A percentile compares a stretch with the other conserved stretches of the same genome.
These are phyloP conservation scores for Xylariales sp. DNA, from an alignment of 2,329 filamentous ascomycete species.

Conservation along the genomic window DNA sequence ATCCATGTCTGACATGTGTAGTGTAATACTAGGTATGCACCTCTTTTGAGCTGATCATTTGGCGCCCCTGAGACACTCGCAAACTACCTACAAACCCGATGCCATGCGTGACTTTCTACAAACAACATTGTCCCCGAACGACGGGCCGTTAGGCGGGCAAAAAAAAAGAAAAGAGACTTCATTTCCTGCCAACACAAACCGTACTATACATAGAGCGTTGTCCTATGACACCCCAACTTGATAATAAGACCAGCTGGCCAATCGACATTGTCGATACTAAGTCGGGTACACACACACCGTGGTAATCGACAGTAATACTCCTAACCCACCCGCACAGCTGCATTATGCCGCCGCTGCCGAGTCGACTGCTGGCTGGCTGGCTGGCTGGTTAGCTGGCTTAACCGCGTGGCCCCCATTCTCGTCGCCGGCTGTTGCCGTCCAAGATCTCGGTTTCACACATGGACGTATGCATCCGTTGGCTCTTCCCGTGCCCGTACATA, in stretches of 20 bases:
- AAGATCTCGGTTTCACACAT: conserved; percentile 46
- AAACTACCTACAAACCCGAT: conserved; percentile 28
- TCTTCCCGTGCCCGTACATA: conserved; percentile 50
- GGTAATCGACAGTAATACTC: conserved; percentile 23
- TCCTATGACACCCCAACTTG: conserved; percentile 5
- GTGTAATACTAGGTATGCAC: conserved; percentile 19
- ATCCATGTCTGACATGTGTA: conserved; percentile 35
- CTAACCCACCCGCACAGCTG: conserved; percentile 36
- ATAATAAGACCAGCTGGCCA: conserved; percentile 13
- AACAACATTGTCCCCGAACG: conserved; percentile 29
- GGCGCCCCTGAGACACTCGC: conserved; percentile 29
- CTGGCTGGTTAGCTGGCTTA: conserved; percentile 29
- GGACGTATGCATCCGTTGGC: conserved; percentile 48
- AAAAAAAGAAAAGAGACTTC: neutral
- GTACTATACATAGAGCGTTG: neutral
- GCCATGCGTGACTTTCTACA: conserved; percentile 34
- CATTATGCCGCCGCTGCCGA: conserved; percentile 36
- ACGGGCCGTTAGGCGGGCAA: conserved; percentile 1
- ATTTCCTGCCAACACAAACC: conserved; percentile 15
- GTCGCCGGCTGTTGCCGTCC: conserved; percentile 40
- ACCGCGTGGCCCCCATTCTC: conserved; percentile 33
- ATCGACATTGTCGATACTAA: conserved; percentile 17
- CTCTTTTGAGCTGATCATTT: conserved; percentile 30
- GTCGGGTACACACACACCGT: conserved; percentile 24
- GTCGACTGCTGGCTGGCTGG: conserved; percentile 32